Evolutionary conservation across 2,329 filamentous ascomycete genomes (phyloP).

Genomic region (Alternaria gaisen): DNA sequence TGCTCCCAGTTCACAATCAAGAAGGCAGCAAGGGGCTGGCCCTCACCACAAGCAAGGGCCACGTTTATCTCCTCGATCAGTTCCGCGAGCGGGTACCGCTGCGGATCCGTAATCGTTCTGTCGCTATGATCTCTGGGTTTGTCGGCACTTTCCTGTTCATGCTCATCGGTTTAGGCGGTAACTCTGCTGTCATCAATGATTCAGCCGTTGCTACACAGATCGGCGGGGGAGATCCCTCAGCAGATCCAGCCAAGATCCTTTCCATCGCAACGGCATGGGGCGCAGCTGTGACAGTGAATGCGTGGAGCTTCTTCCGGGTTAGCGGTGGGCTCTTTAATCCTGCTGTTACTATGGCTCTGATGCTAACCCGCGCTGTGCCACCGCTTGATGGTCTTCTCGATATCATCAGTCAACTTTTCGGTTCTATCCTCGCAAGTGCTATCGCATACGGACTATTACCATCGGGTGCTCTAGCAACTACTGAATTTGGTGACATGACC

Average conservation of each 20-base stretch:
- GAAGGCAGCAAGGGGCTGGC: too few relatives aligned
- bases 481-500: too few relatives aligned
- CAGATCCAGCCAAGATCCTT: conserved; percentile 2
- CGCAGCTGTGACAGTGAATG: conserved; percentile 1
- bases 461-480: too few relatives aligned
- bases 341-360: background rate
- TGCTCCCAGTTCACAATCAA: too few relatives aligned
- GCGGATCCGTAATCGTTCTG: background rate
- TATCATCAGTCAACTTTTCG: background rate
- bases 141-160: background rate
- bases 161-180: background rate
- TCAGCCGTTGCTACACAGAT: background rate
- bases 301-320: conserved; percentile 2
- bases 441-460: background rate
- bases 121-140: background rate
- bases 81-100: too few relatives aligned
- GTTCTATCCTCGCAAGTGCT: background rate
- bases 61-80: too few relatives aligned
- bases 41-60: too few relatives aligned
- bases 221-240: background rate
- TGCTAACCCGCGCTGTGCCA: background rate
- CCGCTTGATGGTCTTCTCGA: background rate
- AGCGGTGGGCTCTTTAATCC: conserved; percentile 1
- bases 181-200: conserved; percentile 1
- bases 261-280: background rate